A percentile compares a stretch with the other conserved stretches of the same genome.
Evolutionary conservation across 2,329 filamentous ascomycete species (phyloP).

Genomic region (Proliferodiscus dingleyae): DNA sequence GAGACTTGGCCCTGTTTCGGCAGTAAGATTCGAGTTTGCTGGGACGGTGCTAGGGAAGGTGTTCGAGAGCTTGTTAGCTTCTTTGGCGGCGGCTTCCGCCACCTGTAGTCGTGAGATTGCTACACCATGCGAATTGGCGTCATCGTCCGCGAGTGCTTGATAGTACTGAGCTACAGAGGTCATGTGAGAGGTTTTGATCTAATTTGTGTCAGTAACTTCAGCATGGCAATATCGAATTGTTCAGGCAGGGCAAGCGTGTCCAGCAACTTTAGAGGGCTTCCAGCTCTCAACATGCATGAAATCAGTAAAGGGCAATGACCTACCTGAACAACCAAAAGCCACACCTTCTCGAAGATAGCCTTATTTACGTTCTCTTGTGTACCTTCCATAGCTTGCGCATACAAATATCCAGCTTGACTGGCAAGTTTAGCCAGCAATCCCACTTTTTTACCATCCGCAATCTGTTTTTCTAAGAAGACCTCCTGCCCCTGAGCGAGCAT

Average conservation of each 20-base stretch:
- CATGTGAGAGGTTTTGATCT: slow-evolving; percentile 78
- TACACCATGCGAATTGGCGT: slow-evolving; percentile 79
- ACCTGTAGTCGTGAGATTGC: slow-evolving; percentile 78
- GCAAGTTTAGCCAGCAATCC: slow-evolving; percentile 89
- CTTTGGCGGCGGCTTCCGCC: slow-evolving; percentile 72
- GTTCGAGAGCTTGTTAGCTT: slow-evolving; percentile 71
- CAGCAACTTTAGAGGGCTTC: no score
- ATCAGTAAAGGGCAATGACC: slow-evolving; percentile 18
- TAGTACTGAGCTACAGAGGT: slow-evolving; percentile 87
- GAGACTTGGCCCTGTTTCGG: slow-evolving; percentile 70
- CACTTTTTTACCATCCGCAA: slow-evolving; percentile 86
- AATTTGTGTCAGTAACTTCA: no score
- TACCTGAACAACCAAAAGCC: slow-evolving; percentile 78
- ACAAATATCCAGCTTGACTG: slow-evolving; percentile 84
- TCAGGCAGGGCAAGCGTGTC: not conserved
- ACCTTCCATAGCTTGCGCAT: slow-evolving; percentile 81
- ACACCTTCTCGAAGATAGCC: slow-evolving; percentile 90
- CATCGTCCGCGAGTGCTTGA: slow-evolving; percentile 85
- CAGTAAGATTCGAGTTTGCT: slow-evolving; percentile 74
- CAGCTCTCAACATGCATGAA: slow-evolving; percentile 4
- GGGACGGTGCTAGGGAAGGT: slow-evolving; percentile 77
- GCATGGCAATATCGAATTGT: slow-evolving; percentile 11
- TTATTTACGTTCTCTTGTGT: slow-evolving; percentile 89
- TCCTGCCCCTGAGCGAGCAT: slow-evolving; percentile 96
- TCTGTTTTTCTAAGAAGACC: slow-evolving; percentile 95